Evolutionary conservation across 2,329 filamentous ascomycete species (phyloP), one percentile per base, ranked within the genome.

Genomic region (Passalora sequoiae): DNA sequence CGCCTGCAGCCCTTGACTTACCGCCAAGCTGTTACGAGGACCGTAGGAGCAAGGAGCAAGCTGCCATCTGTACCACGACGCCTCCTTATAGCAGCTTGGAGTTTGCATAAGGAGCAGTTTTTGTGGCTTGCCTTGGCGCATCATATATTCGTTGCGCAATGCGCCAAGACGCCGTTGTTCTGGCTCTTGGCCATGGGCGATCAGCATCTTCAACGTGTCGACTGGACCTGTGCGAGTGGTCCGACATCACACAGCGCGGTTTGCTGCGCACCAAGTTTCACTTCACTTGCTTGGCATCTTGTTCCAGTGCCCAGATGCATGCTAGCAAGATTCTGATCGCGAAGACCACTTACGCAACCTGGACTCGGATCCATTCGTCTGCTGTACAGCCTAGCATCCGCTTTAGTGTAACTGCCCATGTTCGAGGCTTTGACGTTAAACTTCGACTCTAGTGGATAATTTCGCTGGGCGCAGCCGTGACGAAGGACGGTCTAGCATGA

Each of bases 201-300:
- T 51, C 45, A 43, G 35, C 45, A 49, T 50, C 21, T 44, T 38
- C 21, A 40, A 21, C 17, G 38, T 17, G 29, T n/a, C n/a, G n/a
- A n/a, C n/a, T n/a, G n/a, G n/a, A n/a, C 38, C 42, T 27, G 41
- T 43, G 8, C 21, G 19, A 17, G 17, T 24, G n/a, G 35, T 25
- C 30, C 24, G 33, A 21, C 38, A 44, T 46, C 37, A 44, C 43
- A 49, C 37, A 37, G 35, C 32, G 16, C 38, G 9, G 38, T 44
- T 41, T 50, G 47, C 47, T 43, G 38, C 44, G 40, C 22, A 35
- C 45, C 21, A 35, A 44, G 50, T 49, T 47, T 50, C 47, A 50
- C 44, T 44, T 38, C 41, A 35, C 31, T 1, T 28, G n/a, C 50
- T 53, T 53, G 50, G 50, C 50, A 47, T 48, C 43, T 47, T 47